Conservation (phyloP, 2,329 filamentous ascomycete genomes). For the Diaporthe humulicola region DNA sequence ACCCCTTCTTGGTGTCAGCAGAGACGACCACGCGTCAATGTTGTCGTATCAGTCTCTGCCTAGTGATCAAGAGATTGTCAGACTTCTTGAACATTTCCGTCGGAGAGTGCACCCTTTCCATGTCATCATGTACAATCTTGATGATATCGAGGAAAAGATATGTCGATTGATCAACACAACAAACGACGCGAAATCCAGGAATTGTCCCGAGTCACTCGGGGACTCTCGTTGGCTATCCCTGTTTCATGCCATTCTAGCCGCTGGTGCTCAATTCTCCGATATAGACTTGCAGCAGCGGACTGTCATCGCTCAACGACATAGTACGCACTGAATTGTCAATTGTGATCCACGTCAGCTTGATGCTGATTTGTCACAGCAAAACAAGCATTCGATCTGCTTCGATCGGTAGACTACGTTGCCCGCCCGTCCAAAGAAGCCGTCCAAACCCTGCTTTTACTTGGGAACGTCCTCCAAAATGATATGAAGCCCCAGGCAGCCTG, state of each 20-base stretch:
- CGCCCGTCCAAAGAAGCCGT: background rate
- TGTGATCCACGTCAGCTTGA: background rate
- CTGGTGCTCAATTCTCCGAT: constrained; percentile 29
- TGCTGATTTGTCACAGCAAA: background rate
- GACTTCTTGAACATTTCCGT: constrained; percentile 4
- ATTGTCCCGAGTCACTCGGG: background rate
- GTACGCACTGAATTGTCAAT: background rate
- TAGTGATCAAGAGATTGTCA: constrained; percentile 18
- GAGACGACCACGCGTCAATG: background rate
- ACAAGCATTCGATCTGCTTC: constrained; percentile 21
- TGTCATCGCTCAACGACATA: background rate
- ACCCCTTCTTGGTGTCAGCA: constrained; percentile 14
- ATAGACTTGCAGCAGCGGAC: constrained; percentile 12
- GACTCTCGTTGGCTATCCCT: constrained; percentile 8
- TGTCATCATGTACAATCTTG: constrained; percentile 22
- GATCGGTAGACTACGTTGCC: constrained; percentile 5
- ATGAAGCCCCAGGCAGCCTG: constrained; percentile 40
- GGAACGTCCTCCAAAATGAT: constrained; percentile 37
- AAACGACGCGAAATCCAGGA: background rate
- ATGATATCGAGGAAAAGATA: constrained; percentile 6
- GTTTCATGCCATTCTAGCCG: constrained; percentile 26
- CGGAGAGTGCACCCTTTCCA: constrained; percentile 22
- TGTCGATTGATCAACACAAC: constrained; percentile 14
- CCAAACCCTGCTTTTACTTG: constrained; percentile 22
- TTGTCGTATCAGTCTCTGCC: constrained; percentile 2